phyloP scores from a whole-genome alignment of 441 rosid genomes.

The Adansonia grandidieri region DNA sequence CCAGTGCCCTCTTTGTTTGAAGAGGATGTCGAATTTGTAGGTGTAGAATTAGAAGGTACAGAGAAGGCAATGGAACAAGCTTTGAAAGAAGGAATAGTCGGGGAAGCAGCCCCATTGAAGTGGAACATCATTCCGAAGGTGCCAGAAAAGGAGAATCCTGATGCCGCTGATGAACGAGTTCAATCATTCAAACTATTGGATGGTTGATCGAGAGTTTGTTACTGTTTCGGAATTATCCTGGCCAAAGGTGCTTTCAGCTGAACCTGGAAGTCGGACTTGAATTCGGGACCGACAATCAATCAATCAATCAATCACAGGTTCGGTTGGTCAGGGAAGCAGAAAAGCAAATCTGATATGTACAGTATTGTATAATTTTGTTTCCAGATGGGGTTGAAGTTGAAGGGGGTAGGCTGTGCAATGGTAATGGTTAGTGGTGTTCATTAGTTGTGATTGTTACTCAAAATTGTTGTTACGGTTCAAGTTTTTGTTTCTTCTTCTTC shows the following conservation, averaged over 20 bases:
- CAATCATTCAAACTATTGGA: constrained; percentile 90
- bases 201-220: constrained; percentile 77
- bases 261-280: constrained; percentile 26
- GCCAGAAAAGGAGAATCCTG: constrained; percentile 55
- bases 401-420: constrained; percentile 39
- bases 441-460: constrained; percentile 26
- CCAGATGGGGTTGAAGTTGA: constrained; percentile 41
- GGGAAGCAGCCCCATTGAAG: constrained; percentile 91
- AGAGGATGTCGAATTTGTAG: constrained; percentile 97
- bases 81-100: constrained; percentile 89
- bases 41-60: constrained; percentile 87
- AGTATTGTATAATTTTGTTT: constrained; percentile 52
- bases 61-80: constrained; percentile 98
- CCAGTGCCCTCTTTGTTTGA: constrained; percentile 73
- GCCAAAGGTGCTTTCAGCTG: constrained; percentile 10
- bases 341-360: constrained; percentile 51
- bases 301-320: background rate
- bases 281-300: constrained; percentile 12
- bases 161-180: constrained; percentile 75
- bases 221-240: constrained; percentile 67
- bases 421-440: constrained; percentile 31
- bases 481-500: constrained; percentile 30
- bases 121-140: constrained; percentile 50
- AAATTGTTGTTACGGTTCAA: constrained; percentile 31
- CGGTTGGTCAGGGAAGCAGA: background rate